These are phyloP conservation scores for Magnusiomyces starmeri DNA, from an alignment of 1,139 yeast genomes.

Conservation along the genomic window DNA sequence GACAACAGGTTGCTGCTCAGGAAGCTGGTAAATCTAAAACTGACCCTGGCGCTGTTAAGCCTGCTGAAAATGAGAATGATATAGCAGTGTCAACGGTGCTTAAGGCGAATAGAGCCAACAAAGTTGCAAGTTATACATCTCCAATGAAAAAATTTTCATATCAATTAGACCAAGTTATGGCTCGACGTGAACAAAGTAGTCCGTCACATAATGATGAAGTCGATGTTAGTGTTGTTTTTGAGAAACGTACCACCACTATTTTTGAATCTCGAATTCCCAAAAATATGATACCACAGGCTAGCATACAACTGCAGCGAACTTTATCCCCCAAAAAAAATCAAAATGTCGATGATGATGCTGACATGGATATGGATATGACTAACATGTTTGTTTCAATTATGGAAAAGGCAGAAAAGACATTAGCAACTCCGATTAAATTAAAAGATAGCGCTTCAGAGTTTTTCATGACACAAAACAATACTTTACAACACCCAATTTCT, in stretches of 20 bases:
- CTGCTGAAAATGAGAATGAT: no score
- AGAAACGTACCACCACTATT: no score
- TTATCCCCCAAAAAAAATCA: no score
- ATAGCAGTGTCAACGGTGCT: background rate
- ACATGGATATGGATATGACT: slow-evolving; percentile 22
- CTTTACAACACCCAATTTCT: background rate
- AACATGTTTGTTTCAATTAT: slow-evolving; percentile 15
- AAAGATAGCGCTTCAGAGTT: background rate
- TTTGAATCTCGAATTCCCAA: no score
- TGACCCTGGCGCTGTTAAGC: no score
- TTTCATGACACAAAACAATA: background rate
- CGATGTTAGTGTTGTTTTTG: no score
- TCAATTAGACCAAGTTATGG: background rate
- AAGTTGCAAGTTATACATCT: background rate
- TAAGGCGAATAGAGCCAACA: background rate
- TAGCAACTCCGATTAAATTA: background rate
- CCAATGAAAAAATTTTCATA: background rate
- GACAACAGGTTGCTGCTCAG: slow-evolving; percentile 6
- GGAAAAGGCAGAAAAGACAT: slow-evolving; percentile 5
- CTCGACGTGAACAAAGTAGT: background rate
- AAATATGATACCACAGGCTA: no score
- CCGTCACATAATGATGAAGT: no score
- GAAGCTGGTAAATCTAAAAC: background rate
- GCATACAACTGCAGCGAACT: no score
- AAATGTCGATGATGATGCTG: no score